Percentiles rank a stretch among this genome's conserved stretches.
Evolutionary conservation across 2,329 filamentous ascomycete species (phyloP).

Genomic region (Magnaporthiopsis incrustans): DNA sequence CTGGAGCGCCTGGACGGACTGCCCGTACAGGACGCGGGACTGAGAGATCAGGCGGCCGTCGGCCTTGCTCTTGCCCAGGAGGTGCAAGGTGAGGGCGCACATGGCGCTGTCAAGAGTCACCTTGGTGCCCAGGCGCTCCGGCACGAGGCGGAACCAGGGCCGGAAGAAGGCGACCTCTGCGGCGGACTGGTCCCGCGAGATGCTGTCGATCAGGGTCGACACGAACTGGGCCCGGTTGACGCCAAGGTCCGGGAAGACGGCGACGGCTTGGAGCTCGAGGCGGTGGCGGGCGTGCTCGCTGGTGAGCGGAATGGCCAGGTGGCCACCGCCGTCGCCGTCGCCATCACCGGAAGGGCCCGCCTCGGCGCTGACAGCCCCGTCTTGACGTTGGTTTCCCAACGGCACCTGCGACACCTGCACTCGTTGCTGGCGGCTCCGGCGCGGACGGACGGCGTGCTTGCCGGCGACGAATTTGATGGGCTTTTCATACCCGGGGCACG

Average conservation of each 20-base stretch:
- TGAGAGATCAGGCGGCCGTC: constrained; percentile 16
- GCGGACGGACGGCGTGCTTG: constrained; percentile 29
- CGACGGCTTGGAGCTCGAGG: constrained; percentile 8
- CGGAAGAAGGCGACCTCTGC: constrained; percentile 12
- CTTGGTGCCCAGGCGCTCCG: constrained; percentile 24
- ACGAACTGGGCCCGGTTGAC: constrained; percentile 24
- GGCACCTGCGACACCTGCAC: neutral
- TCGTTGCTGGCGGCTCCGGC: constrained; percentile 7
- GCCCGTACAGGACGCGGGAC: constrained; percentile 30
- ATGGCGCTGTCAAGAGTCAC: constrained; percentile 30
- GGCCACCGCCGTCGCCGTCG: neutral
- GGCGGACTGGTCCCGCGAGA: constrained; percentile 8
- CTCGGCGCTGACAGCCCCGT: too few relatives aligned
- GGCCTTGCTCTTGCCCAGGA: constrained; percentile 26
- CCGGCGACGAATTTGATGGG: constrained; percentile 30
- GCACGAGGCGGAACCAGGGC: constrained; percentile 18
- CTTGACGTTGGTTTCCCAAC: neutral
- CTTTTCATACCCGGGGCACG: constrained; percentile 31
- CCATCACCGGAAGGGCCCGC: neutral
- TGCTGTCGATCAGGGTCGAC: constrained; percentile 21
- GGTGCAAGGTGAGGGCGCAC: constrained; percentile 28
- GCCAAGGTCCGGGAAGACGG: constrained; percentile 9
- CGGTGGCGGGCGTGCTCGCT: neutral
- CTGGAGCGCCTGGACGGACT: constrained; percentile 27
- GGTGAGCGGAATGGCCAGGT: too few relatives aligned